Evolutionary conservation across 2,329 filamentous ascomycete genomes (phyloP).

Genomic region (Aspergillus novoparasiticus): DNA sequence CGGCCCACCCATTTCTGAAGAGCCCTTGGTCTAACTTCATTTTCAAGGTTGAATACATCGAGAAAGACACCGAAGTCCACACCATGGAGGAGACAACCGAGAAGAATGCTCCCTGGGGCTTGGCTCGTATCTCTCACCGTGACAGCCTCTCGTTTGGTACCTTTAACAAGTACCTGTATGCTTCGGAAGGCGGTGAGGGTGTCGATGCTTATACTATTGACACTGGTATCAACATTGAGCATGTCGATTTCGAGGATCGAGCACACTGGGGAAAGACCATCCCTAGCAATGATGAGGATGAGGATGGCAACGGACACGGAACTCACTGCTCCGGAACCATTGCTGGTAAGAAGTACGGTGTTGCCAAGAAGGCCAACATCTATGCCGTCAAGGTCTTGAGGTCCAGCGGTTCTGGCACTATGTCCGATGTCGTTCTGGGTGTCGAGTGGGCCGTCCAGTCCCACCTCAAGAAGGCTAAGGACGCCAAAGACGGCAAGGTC

Average conservation of each 20-base stretch:
- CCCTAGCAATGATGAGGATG: conserved; percentile 77
- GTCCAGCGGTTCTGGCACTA: conserved; percentile 95
- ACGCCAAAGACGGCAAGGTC: conserved; percentile 82
- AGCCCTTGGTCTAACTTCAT: background rate
- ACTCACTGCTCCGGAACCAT: conserved; percentile 99
- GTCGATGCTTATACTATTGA: conserved; percentile 99
- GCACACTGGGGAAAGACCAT: conserved; percentile 98
- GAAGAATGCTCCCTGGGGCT: conserved; percentile 97
- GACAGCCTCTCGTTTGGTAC: conserved; percentile 81
- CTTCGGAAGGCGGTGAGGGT: conserved; percentile 87
- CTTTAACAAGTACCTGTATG: conserved; percentile 98
- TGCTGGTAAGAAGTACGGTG: conserved; percentile 97
- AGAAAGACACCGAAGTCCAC: conserved; percentile 91
- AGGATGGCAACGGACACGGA: conserved; percentile 96
- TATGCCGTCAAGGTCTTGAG: conserved; percentile 98
- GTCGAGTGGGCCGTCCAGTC: conserved; percentile 89
- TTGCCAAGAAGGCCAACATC: conserved; percentile 97
- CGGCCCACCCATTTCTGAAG: background rate
- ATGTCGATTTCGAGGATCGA: conserved; percentile 96
- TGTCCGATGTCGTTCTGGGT: conserved; percentile 98
- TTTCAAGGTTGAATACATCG: conserved; percentile 86
- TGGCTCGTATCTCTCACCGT: conserved; percentile 96
- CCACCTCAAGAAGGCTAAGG: conserved; percentile 74
- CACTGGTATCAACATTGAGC: conserved; percentile 89
- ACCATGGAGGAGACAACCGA: conserved; percentile 72